Conservation (phyloP, 345 rosid genomes). For the Salix exigua region DNA sequence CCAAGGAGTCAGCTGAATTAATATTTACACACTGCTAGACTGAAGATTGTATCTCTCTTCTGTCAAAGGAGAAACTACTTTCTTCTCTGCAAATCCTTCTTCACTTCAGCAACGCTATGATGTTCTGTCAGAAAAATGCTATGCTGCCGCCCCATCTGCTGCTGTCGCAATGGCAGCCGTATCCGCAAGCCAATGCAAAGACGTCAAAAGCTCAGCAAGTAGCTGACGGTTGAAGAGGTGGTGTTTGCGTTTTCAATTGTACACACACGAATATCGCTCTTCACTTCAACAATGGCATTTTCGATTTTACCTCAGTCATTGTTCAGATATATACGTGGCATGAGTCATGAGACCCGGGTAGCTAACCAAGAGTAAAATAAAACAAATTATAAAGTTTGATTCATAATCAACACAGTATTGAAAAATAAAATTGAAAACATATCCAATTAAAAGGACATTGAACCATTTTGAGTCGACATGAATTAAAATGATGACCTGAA, state of each 20-base stretch:
- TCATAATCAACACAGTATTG: no score
- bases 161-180: constrained; percentile 33
- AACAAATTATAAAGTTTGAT: no score
- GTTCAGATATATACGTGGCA: no score
- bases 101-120: constrained; percentile 29
- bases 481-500: no score
- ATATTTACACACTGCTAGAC: not conserved
- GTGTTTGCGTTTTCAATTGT: constrained; percentile 44
- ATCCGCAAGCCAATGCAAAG: constrained; percentile 33
- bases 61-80: constrained; percentile 40
- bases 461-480: no score
- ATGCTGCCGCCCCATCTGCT: constrained; percentile 40
- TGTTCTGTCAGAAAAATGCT: constrained; percentile 36
- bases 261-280: no score
- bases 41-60: constrained; percentile 39
- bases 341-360: no score
- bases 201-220: constrained; percentile 28
- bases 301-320: no score
- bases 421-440: no score
- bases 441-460: no score
- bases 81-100: constrained; percentile 44
- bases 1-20: not conserved
- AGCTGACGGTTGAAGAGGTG: constrained; percentile 39
- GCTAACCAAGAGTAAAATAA: no score
- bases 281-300: no score